phyloP scores from a whole-genome alignment of 1,284 basidiomycete species.

The Ceratobasidium papillatum region DNA sequence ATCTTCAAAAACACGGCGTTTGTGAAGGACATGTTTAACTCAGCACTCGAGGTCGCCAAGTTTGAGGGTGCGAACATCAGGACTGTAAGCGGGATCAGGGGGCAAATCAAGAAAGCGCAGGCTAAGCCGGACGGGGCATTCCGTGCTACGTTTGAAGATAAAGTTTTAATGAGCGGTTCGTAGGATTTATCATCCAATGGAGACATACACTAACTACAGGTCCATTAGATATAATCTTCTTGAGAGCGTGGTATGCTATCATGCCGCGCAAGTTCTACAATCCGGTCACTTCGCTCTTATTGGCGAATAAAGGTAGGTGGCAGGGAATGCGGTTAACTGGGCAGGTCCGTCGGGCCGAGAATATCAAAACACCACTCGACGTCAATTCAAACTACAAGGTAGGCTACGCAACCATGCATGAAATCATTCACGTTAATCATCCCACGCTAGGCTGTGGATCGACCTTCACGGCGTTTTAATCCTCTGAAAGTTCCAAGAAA shows the following conservation, averaged over 20 bases:
- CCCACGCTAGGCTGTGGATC: constrained; percentile 65
- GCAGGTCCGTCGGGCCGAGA: constrained; percentile 85
- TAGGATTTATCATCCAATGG: constrained; percentile 44
- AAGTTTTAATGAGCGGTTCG: constrained; percentile 93
- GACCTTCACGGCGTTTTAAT: constrained; percentile 88
- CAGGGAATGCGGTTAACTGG: constrained; percentile 96
- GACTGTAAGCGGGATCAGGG: constrained; percentile 95
- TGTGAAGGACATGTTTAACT: constrained; percentile 96
- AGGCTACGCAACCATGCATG: constrained; percentile 44
- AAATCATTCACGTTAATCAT: background rate
- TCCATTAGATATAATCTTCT: constrained; percentile 89
- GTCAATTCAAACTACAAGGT: constrained; percentile 90
- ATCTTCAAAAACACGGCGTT: constrained; percentile 99
- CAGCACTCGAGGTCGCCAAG: constrained; percentile 93
- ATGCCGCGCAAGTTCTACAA: constrained; percentile 97
- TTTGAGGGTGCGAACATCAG: constrained; percentile 97
- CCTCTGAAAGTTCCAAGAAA: constrained; percentile 88
- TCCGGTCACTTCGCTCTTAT: constrained; percentile 90
- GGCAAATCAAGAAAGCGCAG: constrained; percentile 96
- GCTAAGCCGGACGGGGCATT: constrained; percentile 94
- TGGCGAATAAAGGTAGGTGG: constrained; percentile 83
- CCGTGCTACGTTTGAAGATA: constrained; percentile 98
- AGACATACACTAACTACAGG: constrained; percentile 31
- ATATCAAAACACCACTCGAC: constrained; percentile 81
- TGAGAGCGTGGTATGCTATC: constrained; percentile 96